Percentiles rank a stretch among this genome's conserved stretches.
Conservation (phyloP, 768 basidiomycete species). For the Austroboletus festivus region DNA sequence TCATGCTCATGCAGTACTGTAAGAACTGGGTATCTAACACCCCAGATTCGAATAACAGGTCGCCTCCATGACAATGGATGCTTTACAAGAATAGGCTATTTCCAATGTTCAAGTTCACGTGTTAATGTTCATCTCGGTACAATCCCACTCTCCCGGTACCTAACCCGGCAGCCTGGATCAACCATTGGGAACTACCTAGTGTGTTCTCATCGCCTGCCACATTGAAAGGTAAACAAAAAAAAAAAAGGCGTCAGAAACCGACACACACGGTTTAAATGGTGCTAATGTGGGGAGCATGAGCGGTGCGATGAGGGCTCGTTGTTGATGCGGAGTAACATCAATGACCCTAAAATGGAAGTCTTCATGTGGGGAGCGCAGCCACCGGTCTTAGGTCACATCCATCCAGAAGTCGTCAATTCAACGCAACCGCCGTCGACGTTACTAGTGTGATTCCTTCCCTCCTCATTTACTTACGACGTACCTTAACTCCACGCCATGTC, state of each 20-base stretch:
- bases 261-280: no score
- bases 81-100: constrained; percentile 16
- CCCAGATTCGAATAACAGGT: constrained; percentile 6
- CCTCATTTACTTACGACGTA: neutral
- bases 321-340: constrained; percentile 13
- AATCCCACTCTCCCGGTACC: constrained; percentile 2
- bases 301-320: no score
- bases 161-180: neutral
- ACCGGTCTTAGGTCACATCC: constrained; percentile 23
- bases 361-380: constrained; percentile 23
- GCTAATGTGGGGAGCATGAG: no score
- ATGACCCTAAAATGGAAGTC: constrained; percentile 21
- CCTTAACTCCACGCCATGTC: constrained; percentile 40
- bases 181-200: no score
- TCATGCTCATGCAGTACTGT: no score
- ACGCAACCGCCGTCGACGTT: constrained; percentile 12
- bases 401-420: constrained; percentile 17
- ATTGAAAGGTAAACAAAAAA: no score
- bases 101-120: constrained; percentile 17
- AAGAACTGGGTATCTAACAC: no score
- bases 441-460: neutral
- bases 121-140: constrained; percentile 7
- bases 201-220: no score
- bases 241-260: no score
- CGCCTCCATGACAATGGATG: constrained; percentile 16